These are phyloP conservation scores for Aspergillus sergii DNA, from an alignment of 2,329 filamentous ascomycete genomes.

Conservation along the genomic window DNA sequence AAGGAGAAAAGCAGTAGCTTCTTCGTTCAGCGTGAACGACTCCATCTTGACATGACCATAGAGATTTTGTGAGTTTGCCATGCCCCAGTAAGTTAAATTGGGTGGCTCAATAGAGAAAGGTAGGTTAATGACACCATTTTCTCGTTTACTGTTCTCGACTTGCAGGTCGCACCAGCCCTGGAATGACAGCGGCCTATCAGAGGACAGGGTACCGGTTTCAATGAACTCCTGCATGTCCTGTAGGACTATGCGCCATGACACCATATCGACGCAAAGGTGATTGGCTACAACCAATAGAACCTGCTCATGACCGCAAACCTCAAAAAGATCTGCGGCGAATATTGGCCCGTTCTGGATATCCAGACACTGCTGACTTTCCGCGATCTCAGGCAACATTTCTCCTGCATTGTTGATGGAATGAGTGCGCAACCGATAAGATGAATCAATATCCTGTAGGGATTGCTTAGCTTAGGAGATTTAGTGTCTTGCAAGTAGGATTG, in stretches of 20 bases:
- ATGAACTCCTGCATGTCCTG: conserved; percentile 41
- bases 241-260: conserved; percentile 36
- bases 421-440: conserved; percentile 35
- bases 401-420: conserved; percentile 27
- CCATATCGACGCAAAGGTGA: conserved; percentile 27
- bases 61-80: conserved; percentile 32
- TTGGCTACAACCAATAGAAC: conserved; percentile 23
- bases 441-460: conserved; percentile 29
- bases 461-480: conserved; percentile 13
- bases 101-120: conserved; percentile 35
- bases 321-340: conserved; percentile 25
- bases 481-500: no score
- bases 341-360: conserved; percentile 34
- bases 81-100: conserved; percentile 42
- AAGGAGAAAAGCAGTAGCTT: conserved; percentile 35
- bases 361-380: conserved; percentile 35
- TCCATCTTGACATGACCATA: conserved; percentile 41
- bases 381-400: conserved; percentile 30
- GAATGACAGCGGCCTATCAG: conserved; percentile 41
- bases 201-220: conserved; percentile 33
- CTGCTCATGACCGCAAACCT: conserved; percentile 11
- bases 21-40: conserved; percentile 36
- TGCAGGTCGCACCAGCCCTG: conserved; percentile 43
- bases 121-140: conserved; percentile 16
- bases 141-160: conserved; percentile 27